Evolutionary conservation across 192 early-diverging fungal species (phyloP), one percentile per base, ranked within the genome.

Genomic region (Linderina pennispora): DNA sequence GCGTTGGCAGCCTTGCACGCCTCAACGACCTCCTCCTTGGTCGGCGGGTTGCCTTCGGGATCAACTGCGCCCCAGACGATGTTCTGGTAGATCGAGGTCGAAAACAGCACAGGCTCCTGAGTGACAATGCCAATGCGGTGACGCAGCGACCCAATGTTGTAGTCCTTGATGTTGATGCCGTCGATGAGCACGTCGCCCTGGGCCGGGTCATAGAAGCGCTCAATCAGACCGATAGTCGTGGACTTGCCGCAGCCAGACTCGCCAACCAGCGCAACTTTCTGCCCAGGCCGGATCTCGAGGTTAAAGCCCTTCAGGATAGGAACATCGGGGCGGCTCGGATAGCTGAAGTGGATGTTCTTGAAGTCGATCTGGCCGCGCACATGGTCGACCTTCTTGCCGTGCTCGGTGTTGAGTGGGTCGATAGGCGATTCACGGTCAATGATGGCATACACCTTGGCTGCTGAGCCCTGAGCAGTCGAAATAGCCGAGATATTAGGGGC

Each of bases 21-120:
- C 32, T 65, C 51, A 13, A 80, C 66, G 22, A 87, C 70, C 55
- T 92, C 83, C 3, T 86, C 82, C 44, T 93, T 82, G 1, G 85
- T 87, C 13, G 82, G 74, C 26, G 61, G 45, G 41, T 65, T 56
- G 19, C 76, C 67, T n/a, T 77, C 68, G 3, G 62, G 43, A n/a
- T 77, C 59, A 8, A 77, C 50, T 20, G 79, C 74, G 35, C 87
- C 88, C 59, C 81, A 79, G 18, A 77, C 43, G 33, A 98, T 77
- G 68, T 98, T 98, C 55, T 93, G 78, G 43, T 68, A 67, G 41
- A 98, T 87, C 38, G 77, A 75, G 1, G 46, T 58, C 44, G 81
- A 83, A 58, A 96, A 96, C 25, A 97, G 71, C 26, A 93, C 83
- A 6, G 92, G 94, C 50, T 95, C 92, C 76, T 92, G 92, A 5